These are phyloP conservation scores for Lodderomyces jiufengensis DNA, from an alignment of 1,139 yeast species.

Conservation along the genomic window DNA sequence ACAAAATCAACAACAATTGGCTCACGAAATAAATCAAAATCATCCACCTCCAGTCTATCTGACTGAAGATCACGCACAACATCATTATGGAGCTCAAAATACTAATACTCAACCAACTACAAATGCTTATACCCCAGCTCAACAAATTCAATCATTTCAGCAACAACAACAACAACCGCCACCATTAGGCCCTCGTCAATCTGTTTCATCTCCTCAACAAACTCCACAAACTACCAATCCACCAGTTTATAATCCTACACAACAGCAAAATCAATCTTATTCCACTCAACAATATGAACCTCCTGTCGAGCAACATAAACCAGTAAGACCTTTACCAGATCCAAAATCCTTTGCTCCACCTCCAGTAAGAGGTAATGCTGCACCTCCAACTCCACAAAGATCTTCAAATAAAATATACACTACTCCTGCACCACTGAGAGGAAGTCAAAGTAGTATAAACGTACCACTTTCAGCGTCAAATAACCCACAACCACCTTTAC, in stretches of 20 bases:
- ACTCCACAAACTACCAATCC: constrained; percentile 1
- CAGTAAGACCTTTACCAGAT: constrained; percentile 32
- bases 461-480: constrained; percentile 3
- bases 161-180: constrained; percentile 1
- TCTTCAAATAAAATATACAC: constrained; percentile 20
- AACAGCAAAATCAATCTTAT: neutral
- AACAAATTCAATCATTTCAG: constrained; percentile 4
- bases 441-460: constrained; percentile 1
- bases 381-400: constrained; percentile 14
- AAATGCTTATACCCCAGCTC: constrained; percentile 5
- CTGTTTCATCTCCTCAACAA: neutral
- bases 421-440: constrained; percentile 4
- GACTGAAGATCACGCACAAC: constrained; percentile 9
- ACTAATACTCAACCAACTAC: constrained; percentile 5
- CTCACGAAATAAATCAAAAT: constrained; percentile 2
- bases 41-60: constrained; percentile 8
- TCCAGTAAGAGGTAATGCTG: constrained; percentile 18
- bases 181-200: neutral
- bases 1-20: constrained; percentile 6
- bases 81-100: constrained; percentile 6
- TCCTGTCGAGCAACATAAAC: constrained; percentile 9
- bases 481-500: constrained; percentile 5
- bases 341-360: constrained; percentile 43
- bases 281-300: neutral
- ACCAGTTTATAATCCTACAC: neutral